Percentiles rank a stretch among this genome's conserved stretches.
phyloP scores from a whole-genome alignment of 176 grass and related monocot genomes.

The Avena sativa region DNA sequence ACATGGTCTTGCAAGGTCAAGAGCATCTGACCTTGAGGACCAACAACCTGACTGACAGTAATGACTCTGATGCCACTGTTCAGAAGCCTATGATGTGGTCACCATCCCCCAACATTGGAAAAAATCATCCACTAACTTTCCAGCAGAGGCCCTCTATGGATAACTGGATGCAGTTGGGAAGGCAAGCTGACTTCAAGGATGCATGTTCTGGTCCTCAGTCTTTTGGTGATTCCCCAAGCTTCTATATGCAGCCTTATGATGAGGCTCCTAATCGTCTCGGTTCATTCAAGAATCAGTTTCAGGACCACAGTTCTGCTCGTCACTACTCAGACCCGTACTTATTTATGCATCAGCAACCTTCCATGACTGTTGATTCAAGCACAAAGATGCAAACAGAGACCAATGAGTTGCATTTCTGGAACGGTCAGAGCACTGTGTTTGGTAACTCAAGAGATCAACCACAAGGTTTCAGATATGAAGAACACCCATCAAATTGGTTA shows the following conservation, averaged over 20 bases:
- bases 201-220: slow-evolving; percentile 36
- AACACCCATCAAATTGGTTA: slow-evolving; percentile 64
- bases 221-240: slow-evolving; percentile 50
- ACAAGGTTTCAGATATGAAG: slow-evolving; percentile 55
- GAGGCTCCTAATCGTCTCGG: slow-evolving; percentile 47
- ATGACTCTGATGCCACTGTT: slow-evolving; percentile 61
- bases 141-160: slow-evolving; percentile 54
- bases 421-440: slow-evolving; percentile 40
- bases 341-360: slow-evolving; percentile 45
- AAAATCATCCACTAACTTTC: slow-evolving; percentile 40
- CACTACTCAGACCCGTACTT: slow-evolving; percentile 57
- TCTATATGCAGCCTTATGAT: slow-evolving; percentile 60
- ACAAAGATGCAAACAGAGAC: slow-evolving; percentile 35
- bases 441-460: slow-evolving; percentile 49
- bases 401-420: slow-evolving; percentile 54
- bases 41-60: slow-evolving; percentile 58
- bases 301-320: slow-evolving; percentile 51
- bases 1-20: slow-evolving; percentile 76
- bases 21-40: slow-evolving; percentile 68
- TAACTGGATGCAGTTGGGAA: slow-evolving; percentile 63
- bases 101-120: slow-evolving; percentile 48
- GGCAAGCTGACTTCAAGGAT: slow-evolving; percentile 64
- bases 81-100: slow-evolving; percentile 79
- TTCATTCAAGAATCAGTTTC: slow-evolving; percentile 57
- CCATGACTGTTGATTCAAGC: slow-evolving; percentile 57